phyloP scores from a whole-genome alignment of 1,139 yeast species.

The Yamadazyma aaseri region DNA sequence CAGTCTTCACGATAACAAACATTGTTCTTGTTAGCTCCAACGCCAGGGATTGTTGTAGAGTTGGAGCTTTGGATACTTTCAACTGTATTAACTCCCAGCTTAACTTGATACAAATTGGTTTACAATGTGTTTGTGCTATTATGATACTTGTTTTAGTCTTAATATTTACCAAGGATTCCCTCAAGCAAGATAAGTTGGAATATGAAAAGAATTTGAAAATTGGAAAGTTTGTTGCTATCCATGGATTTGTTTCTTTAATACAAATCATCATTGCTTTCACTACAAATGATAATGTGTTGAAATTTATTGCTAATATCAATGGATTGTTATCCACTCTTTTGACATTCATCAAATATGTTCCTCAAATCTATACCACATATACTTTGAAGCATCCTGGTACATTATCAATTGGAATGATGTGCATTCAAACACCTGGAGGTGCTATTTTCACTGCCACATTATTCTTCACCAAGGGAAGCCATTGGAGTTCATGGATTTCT shows the following conservation, averaged over 20 bases:
- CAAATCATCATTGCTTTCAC: constrained; percentile 33
- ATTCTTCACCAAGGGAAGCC: constrained; percentile 69
- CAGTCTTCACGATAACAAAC: constrained; percentile 68
- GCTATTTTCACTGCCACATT: constrained; percentile 72
- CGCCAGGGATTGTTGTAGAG: constrained; percentile 53
- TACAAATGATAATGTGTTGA: constrained; percentile 19
- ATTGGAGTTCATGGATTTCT: constrained; percentile 88
- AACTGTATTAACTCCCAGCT: constrained; percentile 71
- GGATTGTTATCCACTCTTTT: constrained; percentile 64
- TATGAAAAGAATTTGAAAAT: constrained; percentile 41
- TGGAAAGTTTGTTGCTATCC: constrained; percentile 38
- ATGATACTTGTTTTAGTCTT: constrained; percentile 58
- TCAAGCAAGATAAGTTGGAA: constrained; percentile 47
- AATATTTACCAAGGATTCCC: constrained; percentile 41
- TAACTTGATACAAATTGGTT: constrained; percentile 67
- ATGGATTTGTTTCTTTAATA: constrained; percentile 34
- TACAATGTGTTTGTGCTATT: constrained; percentile 66
- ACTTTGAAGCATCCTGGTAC: constrained; percentile 76
- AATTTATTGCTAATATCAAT: constrained; percentile 53
- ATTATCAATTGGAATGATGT: constrained; percentile 77
- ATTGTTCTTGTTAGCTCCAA: constrained; percentile 58
- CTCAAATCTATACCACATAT: constrained; percentile 75
- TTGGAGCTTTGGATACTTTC: constrained; percentile 41
- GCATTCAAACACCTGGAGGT: constrained; percentile 90
- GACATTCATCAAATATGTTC: constrained; percentile 73